These are phyloP conservation scores for Tulasnella sp. DNA, from an alignment of 768 basidiomycete species.

Conservation along the genomic window DNA sequence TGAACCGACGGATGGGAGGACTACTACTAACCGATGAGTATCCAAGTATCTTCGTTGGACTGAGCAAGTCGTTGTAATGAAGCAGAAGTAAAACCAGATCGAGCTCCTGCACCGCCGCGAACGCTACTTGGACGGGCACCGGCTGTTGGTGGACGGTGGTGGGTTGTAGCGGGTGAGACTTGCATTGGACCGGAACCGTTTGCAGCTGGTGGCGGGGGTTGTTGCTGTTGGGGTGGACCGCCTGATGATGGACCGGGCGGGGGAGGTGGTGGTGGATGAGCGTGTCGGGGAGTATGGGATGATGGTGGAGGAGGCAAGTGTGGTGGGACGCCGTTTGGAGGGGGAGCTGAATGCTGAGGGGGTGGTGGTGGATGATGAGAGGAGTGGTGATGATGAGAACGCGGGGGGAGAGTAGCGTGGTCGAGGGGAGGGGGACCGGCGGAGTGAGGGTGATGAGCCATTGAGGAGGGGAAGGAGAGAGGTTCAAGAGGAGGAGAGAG, in stretches of 20 bases:
- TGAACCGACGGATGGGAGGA: not conserved
- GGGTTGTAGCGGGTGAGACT: constrained; percentile 29
- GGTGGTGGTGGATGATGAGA: not conserved
- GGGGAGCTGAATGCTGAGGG: not conserved
- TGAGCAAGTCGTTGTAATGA: constrained; percentile 67
- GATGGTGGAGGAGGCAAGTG: not conserved
- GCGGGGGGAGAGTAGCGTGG: not conserved
- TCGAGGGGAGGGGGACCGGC: constrained; percentile 30
- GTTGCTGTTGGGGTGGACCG: constrained; percentile 24
- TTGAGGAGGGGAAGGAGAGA: constrained; percentile 38
- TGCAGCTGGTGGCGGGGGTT: constrained; percentile 29
- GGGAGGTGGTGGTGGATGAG: not conserved
- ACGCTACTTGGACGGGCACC: not conserved
- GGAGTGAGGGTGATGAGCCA: constrained; percentile 31
- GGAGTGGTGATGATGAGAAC: not conserved
- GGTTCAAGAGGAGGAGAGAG: constrained; percentile 29
- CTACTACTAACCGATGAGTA: constrained; percentile 65
- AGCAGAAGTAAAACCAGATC: not conserved
- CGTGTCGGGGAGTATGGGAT: not conserved
- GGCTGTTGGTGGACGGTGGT: constrained; percentile 2
- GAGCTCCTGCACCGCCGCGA: not conserved
- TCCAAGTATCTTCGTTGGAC: constrained; percentile 94
- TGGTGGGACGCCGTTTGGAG: not conserved
- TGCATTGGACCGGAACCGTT: constrained; percentile 21
- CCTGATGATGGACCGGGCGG: not conserved